phyloP scores from a whole-genome alignment of 495 filamentous ascomycete species.

The Podospora sp. region DNA sequence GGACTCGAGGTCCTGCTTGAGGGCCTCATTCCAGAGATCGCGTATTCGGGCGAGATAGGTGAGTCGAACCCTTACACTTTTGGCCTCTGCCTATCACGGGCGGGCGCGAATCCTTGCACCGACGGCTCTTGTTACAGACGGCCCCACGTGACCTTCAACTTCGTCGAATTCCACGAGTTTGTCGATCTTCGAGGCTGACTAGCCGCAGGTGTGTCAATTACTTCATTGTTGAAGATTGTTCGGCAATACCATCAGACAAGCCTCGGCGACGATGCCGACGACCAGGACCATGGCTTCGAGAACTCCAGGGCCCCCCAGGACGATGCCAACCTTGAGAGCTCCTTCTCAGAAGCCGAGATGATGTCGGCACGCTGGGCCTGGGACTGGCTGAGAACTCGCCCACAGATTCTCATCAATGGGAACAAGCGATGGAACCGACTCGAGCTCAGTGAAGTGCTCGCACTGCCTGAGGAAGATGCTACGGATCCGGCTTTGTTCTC shows the following conservation, averaged over 20 bases:
- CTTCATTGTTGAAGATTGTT: conserved; percentile 34
- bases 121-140: background rate
- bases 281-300: conserved; percentile 13
- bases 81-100: conserved; percentile 1
- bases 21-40: conserved; percentile 71
- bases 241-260: conserved; percentile 33
- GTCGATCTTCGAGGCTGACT: conserved; percentile 22
- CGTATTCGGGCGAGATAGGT: conserved; percentile 69
- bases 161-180: background rate
- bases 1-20: conserved; percentile 72
- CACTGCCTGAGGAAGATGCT: conserved; percentile 38
- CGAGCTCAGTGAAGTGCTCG: conserved; percentile 43
- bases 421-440: conserved; percentile 47
- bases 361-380: conserved; percentile 45
- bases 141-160: background rate
- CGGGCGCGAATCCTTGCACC: background rate
- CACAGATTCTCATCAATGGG: conserved; percentile 47
- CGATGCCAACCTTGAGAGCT: conserved; percentile 25
- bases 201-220: conserved; percentile 29
- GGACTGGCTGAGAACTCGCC: conserved; percentile 46
- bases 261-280: conserved; percentile 15
- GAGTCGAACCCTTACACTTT: conserved; percentile 38
- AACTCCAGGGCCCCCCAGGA: background rate
- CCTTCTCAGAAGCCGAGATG: conserved; percentile 34
- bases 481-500: background rate